Base-by-base conservation (phyloP, 257 asterid genomes). In the Nicotiana knightiana region DNA sequence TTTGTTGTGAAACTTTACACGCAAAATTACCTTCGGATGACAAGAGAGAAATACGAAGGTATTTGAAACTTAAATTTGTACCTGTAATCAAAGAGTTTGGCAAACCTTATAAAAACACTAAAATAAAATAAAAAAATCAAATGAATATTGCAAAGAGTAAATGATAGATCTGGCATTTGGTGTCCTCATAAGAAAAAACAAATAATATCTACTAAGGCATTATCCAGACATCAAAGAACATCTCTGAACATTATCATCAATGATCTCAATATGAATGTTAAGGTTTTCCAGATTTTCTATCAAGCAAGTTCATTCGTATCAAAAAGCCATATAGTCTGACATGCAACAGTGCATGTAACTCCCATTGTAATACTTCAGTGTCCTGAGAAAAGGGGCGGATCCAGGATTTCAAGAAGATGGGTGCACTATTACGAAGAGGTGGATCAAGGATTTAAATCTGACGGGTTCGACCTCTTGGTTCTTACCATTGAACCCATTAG, bases 1-100 rank as follows among this genome's bases (percentile, higher is more conserved):
- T 68, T n/a, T 37, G 18, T 10, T 68, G 33, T 11, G 58, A 43
- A 43, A 11, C 35, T 28, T 51, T 51, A 28, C 28, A 16, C 1
- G 46, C 26, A 53, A 26, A 75, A 75, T 66, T 84, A 96, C 99
- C 98, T 96, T 86, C 98, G 93, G 65, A 96, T 94, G 84, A 96
- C 96, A 18, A 96, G 97, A 77, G 98, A 96, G 85, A 96, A 96
- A 86, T 96, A 96, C 37, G 97, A 88, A 76, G 99, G 99, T 86
- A 96, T 94, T 84, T 85, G 89, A 86, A 96, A 96, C 89, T 96
- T 96, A 93, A 94, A 96, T 85, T 92, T 93, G 89, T 96, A 93
- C 99, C 99, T 96, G 93, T 87, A 89, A 82, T 82, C 26, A 46
- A 82, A 82, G 64, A 75, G 26, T 51, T 26, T 16, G 9, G 63